Conservation (phyloP, 148 eudicot genomes). For the Chenopodium album region DNA sequence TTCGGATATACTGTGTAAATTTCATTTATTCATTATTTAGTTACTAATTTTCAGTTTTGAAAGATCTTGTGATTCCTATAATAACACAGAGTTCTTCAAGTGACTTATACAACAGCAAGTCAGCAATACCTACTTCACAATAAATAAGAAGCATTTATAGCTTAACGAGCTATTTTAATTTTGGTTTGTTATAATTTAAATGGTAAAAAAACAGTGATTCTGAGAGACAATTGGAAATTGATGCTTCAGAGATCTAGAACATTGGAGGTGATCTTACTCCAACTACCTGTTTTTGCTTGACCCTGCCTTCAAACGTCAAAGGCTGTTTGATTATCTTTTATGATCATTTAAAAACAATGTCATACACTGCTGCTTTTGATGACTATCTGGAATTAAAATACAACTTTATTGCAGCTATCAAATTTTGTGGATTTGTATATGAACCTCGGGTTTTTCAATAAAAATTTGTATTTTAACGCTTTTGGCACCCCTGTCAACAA, state of each 20-base stretch:
- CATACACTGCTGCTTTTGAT: not conserved
- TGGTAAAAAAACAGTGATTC: not conserved
- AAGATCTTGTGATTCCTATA: not conserved
- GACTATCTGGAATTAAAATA: not conserved
- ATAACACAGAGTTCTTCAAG: not conserved
- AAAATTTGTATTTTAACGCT: not conserved
- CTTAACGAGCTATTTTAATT: not conserved
- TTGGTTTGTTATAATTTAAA: not conserved
- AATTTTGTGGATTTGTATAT: not conserved
- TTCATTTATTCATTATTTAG: not conserved
- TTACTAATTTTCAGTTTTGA: not conserved
- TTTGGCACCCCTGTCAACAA: not conserved
- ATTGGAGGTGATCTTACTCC: not conserved
- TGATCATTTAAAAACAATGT: not conserved
- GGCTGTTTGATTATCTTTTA: not conserved
- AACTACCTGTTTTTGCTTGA: not conserved
- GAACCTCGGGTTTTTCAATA: not conserved
- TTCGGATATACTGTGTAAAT: not conserved
- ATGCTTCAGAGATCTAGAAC: not conserved
- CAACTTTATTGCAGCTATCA: not conserved
- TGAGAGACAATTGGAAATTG: not conserved
- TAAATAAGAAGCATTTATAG: not conserved
- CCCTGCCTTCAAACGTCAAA: not conserved
- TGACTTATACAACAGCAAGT: not conserved
- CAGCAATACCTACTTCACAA: not conserved